Conservation (phyloP, 805 yeast genomes). For the Wickerhamiella hasegawae region DNA sequence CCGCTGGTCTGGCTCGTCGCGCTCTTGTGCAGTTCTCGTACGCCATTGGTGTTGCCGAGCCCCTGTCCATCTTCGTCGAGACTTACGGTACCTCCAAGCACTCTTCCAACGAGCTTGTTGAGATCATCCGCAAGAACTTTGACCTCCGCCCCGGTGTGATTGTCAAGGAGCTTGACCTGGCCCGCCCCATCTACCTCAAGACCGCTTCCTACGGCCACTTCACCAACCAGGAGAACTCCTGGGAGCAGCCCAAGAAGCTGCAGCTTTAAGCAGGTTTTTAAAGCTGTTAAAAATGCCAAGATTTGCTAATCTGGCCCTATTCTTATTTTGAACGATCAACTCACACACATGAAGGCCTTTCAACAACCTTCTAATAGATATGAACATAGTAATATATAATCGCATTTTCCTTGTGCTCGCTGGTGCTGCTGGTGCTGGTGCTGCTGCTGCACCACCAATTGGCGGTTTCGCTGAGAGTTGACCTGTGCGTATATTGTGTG, state of each 20-base stretch:
- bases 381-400: background rate
- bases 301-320: no score
- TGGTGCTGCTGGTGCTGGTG: no score
- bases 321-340: background rate
- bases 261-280: no score
- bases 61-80: slow-evolving; percentile 93
- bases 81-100: slow-evolving; percentile 94
- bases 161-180: slow-evolving; percentile 90
- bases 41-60: slow-evolving; percentile 99
- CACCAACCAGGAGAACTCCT: slow-evolving; percentile 96
- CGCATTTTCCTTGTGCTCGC: no score
- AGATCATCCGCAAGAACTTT: slow-evolving; percentile 82
- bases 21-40: slow-evolving; percentile 96
- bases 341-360: background rate
- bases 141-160: slow-evolving; percentile 99
- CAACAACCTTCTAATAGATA: background rate
- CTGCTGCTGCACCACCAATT: no score
- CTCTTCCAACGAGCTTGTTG: slow-evolving; percentile 79
- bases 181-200: slow-evolving; percentile 97
- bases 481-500: no score
- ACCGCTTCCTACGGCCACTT: slow-evolving; percentile 99
- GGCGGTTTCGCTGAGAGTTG: no score
- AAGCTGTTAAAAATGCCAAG: no score
- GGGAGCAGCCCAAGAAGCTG: slow-evolving; percentile 81
- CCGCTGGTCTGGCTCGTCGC: slow-evolving; percentile 92